Evolutionary conservation across 164 flowering plant species (phyloP), one percentile per base, ranked within the genome.

Genomic region (Pachysandra terminalis): DNA sequence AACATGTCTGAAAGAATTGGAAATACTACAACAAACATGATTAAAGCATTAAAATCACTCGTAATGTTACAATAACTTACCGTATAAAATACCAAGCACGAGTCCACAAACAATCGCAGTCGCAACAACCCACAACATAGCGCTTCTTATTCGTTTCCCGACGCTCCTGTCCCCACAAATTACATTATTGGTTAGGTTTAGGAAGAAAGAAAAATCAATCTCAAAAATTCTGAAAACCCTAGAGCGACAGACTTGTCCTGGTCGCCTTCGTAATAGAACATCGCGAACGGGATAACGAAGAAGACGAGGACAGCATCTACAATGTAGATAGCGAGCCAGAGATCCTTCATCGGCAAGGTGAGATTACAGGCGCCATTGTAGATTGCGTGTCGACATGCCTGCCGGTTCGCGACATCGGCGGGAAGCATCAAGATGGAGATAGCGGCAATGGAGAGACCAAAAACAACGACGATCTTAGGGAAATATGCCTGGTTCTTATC

Each of bases 211-310:
- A 19, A 13, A 2, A 24, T 26, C 57, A 67, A 7, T 21, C 49
- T 28, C 52, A 1, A 60, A 21, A n/a, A 40, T 26, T 24, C 26
- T 24, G 19, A 67, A 57, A 24, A 27, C n/a, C n/a, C n/a, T n/a
- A n/a, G n/a, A n/a, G n/a, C n/a, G n/a, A 80, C 87, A 1, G 0
- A 95, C 98, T 92, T 95, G 77, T 95, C 98, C 84, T 87, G 96
- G 71, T 95, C 98, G 52, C 98, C 98, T 78, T 95, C 98, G 62
- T 95, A 95, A 76, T 83, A 95, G 74, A 95, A 95, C 96, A 95
- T 95, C 4, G 99, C 93, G 59, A 95, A 95, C 19, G 99, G 99
- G 69, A 95, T 90, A 51, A 95, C 70, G 77, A 95, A 88, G 84
- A 95, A 95, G 3, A 95, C 99, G 21, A 96, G 93, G 12, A 93